phyloP scores from a whole-genome alignment of 148 eudicot species.

The Polygonum maritimum region DNA sequence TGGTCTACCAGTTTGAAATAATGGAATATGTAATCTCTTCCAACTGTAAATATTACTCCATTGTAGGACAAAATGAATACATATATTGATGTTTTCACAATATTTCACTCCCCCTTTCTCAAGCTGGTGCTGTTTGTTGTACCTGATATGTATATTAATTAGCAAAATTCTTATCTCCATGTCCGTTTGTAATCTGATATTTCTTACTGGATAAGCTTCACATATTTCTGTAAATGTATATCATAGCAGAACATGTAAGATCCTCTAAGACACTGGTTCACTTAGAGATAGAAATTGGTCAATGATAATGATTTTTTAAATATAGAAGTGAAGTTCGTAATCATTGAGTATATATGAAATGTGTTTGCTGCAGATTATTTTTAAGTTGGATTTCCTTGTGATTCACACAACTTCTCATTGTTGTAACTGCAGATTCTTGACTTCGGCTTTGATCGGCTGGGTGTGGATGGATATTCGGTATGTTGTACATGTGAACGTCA shows the following conservation, averaged over 20 bases:
- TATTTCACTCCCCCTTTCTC: not conserved
- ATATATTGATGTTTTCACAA: not conserved
- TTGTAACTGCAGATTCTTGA: constrained; percentile 61
- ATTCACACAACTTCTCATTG: not conserved
- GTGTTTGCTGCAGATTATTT: not conserved
- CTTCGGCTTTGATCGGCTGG: constrained; percentile 93
- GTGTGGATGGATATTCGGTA: constrained; percentile 78
- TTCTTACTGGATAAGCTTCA: not conserved
- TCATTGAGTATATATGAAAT: not conserved
- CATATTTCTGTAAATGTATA: not conserved
- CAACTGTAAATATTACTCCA: not conserved
- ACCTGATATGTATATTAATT: not conserved
- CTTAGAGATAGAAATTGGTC: not conserved
- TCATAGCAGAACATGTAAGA: not conserved
- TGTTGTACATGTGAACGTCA: constrained; percentile 11
- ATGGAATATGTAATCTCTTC: constrained; percentile 89
- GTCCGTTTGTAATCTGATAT: not conserved
- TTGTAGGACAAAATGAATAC: not conserved
- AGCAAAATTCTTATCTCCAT: not conserved
- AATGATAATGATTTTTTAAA: not conserved
- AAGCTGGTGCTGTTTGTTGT: not conserved
- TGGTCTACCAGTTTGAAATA: constrained; percentile 86
- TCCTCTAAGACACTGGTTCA: not conserved
- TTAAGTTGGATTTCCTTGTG: not conserved
- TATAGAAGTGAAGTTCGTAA: not conserved